A percentile compares a stretch with the other conserved stretches of the same genome.
phyloP scores from a whole-genome alignment of 202 grass and related monocot genomes.

The Dendrocalamus latiflorus region DNA sequence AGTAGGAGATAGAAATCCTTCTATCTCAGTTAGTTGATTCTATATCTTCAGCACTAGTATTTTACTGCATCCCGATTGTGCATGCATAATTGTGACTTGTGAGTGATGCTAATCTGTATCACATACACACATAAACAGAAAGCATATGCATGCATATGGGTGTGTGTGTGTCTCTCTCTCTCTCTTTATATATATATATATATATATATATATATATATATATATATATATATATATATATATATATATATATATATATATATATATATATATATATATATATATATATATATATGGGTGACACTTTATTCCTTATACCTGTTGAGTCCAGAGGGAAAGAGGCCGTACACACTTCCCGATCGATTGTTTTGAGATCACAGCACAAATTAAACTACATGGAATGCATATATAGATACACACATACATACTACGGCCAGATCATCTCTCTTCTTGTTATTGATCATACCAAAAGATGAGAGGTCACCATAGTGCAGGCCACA shows the following conservation, averaged over 20 bases:
- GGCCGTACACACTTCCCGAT: conserved; percentile 43
- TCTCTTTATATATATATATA: too few relatives aligned
- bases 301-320: conserved; percentile 44
- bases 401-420: background rate
- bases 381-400: background rate
- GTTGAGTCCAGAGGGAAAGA: conserved; percentile 22
- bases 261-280: too few relatives aligned
- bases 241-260: too few relatives aligned
- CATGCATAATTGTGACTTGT: background rate
- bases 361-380: background rate
- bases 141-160: background rate
- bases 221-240: too few relatives aligned
- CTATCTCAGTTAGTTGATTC: background rate
- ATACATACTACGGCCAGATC: conserved; percentile 9
- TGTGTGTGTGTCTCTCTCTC: too few relatives aligned
- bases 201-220: background rate
- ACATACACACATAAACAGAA: background rate
- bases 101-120: background rate
- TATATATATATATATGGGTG: background rate
- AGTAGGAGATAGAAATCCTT: background rate
- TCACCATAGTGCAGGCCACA: conserved; percentile 32
- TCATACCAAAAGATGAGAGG: conserved; percentile 64
- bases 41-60: background rate
- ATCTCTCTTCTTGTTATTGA: background rate
- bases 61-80: background rate